Conservation (phyloP, 2,329 filamentous ascomycete genomes). For the Pestalotiopsis sp. region DNA sequence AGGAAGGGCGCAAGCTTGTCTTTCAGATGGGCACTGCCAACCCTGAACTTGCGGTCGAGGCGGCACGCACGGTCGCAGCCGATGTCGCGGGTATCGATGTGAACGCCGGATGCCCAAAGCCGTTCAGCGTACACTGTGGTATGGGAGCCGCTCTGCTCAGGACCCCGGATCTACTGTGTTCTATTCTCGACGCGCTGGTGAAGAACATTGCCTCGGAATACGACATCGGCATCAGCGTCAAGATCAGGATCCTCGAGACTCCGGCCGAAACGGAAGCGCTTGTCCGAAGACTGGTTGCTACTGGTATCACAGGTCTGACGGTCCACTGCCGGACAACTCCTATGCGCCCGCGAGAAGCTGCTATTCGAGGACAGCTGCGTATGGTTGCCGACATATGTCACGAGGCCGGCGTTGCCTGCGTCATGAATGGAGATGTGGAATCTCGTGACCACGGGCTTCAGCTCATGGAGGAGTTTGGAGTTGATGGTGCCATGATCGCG, state of each 20-base stretch:
- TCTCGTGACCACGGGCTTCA: constrained; percentile 69
- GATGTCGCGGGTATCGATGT: constrained; percentile 95
- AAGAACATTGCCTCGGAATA: constrained; percentile 73
- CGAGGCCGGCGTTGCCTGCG: constrained; percentile 82
- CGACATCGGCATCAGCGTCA: constrained; percentile 93
- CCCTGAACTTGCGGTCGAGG: constrained; percentile 78
- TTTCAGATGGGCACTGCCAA: constrained; percentile 92
- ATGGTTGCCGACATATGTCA: constrained; percentile 83
- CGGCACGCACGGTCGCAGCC: constrained; percentile 77
- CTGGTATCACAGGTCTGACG: constrained; percentile 89
- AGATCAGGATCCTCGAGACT: constrained; percentile 85
- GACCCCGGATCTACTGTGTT: constrained; percentile 79
- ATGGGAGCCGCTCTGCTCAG: constrained; percentile 93
- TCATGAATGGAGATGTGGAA: constrained; percentile 94
- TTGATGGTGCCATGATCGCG: constrained; percentile 96
- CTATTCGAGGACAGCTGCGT: constrained; percentile 79
- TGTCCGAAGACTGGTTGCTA: constrained; percentile 76
- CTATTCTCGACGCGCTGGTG: constrained; percentile 83
- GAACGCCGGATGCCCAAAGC: constrained; percentile 97
- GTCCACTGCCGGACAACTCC: constrained; percentile 95
- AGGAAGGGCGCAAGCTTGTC: constrained; percentile 74
- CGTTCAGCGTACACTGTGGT: constrained; percentile 88
- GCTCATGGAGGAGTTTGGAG: constrained; percentile 77
- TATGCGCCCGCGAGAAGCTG: constrained; percentile 88
- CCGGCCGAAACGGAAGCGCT: constrained; percentile 73